Evolutionary conservation across 805 yeast genomes (phyloP), one percentile per base, ranked within the genome.

Genomic region (Candida argentea): DNA sequence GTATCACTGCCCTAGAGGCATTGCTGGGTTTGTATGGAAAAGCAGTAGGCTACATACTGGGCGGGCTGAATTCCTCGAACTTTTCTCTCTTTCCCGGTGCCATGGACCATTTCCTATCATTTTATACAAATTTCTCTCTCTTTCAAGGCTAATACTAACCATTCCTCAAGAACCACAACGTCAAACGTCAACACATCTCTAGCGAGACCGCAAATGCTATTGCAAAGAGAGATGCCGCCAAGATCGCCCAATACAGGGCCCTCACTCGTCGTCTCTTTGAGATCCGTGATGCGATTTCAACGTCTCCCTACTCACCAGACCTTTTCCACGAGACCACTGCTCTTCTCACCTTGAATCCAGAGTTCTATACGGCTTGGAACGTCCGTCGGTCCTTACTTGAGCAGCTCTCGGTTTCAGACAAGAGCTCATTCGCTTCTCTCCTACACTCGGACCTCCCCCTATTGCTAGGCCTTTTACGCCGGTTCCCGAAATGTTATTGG

Each of bases 401-500:
- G 0, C 46, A 49, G 12, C 36, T 61, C 21, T 13, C 31, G 7
- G 24, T 33, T 16, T 21, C 28, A 24, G 28, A 28, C 39, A 6
- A 14, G 6, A 16, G 10, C 13, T n/a, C 42, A 48, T 12, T 44
- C 36, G 24, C 44, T 40, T 22, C 39, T 45, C 3, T 44, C 55
- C 56, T 79, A 24, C 60, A 61, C 2, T 49, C 57, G 3, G 98
- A 89, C 38, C 58, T 91, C 25, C 38, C 52, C 14, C 74, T 83
- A 44, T 64, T 76, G 2, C 61, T 77, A 57, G 52, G 48, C 0
- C 70, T 74, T 38, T 53, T 91, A 40, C 70, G 69, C 30, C 53
- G 63, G 31, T 76, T 55, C 39, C 97, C 98, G 2, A 91, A 91
- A 49, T 84, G 87, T 22, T 91, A 91, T 47, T 91, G 97, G 95